These are phyloP conservation scores for Sequoiadendron giganteum DNA, from an alignment of 75 land plant genomes.

Conservation along the genomic window DNA sequence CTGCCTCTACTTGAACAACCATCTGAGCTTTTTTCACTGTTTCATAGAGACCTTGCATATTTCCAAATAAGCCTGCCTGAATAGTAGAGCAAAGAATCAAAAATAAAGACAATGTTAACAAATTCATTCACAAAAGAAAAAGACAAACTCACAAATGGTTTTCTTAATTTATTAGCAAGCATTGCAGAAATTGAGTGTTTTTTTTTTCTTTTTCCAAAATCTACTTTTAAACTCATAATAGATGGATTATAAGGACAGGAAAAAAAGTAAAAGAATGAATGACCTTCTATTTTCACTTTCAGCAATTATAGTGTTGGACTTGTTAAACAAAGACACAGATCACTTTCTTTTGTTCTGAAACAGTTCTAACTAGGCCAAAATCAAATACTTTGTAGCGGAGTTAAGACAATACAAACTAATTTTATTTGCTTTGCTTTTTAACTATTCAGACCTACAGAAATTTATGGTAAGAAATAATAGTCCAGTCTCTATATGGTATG, in stretches of 20 bases:
- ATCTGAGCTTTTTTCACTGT: constrained; percentile 96
- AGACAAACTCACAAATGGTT: not conserved
- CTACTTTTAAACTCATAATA: not conserved
- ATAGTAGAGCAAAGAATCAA: not conserved
- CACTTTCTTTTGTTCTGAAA: not conserved
- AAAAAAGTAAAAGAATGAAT: not conserved
- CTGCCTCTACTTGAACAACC: constrained; percentile 99
- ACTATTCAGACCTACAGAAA: not conserved
- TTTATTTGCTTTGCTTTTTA: not conserved
- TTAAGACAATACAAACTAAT: not conserved
- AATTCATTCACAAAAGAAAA: not conserved
- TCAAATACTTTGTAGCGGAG: not conserved
- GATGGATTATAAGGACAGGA: not conserved
- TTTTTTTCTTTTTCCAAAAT: not conserved
- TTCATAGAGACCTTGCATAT: constrained; percentile 92
- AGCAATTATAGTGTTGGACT: not conserved
- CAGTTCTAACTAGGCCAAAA: not conserved
- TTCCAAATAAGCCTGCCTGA: constrained; percentile 85
- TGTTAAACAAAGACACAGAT: not conserved
- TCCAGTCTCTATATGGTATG: not conserved
- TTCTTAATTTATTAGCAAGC: not conserved
- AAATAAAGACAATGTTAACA: not conserved
- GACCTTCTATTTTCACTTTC: not conserved
- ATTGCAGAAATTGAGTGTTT: not conserved
- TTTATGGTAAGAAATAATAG: not conserved